Conservation (phyloP, 768 basidiomycete genomes). For the Suillus hirtellus region DNA sequence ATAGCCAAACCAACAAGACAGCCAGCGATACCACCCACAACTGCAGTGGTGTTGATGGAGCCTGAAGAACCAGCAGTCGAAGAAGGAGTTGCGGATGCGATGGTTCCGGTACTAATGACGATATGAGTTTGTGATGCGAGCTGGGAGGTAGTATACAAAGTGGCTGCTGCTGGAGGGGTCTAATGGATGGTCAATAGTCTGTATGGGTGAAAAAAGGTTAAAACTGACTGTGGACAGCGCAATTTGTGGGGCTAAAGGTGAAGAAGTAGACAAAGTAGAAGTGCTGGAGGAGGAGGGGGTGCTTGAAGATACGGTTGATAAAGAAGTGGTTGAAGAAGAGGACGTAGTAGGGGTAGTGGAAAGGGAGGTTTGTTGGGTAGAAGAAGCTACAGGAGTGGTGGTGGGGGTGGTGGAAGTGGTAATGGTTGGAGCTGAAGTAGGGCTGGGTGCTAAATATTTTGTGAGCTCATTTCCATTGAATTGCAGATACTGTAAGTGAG, state of each 20-base stretch:
- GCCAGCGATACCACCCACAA: conserved; percentile 47
- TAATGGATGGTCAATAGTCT: background rate
- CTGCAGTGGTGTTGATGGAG: conserved; percentile 31
- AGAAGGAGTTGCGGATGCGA: conserved; percentile 26
- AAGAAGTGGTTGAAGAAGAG: conserved; percentile 8
- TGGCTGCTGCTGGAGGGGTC: background rate
- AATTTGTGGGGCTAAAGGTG: conserved; percentile 1
- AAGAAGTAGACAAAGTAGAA: conserved; percentile 10
- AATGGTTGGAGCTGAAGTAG: conserved; percentile 17
- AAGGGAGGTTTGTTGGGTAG: conserved; percentile 6
- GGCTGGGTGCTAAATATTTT: background rate
- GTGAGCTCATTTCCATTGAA: conserved; percentile 9
- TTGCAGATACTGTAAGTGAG: background rate
- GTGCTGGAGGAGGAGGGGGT: conserved; percentile 5
- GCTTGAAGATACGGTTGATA: conserved; percentile 8
- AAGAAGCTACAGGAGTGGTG: conserved; percentile 11
- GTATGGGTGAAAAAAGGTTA: background rate
- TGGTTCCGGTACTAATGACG: conserved; percentile 9
- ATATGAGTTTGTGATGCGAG: background rate
- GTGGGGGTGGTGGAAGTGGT: conserved; percentile 12
- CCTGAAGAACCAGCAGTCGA: conserved; percentile 36
- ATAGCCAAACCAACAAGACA: conserved; percentile 43
- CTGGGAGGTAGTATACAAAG: background rate
- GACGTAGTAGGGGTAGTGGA: conserved; percentile 13
- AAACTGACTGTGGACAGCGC: background rate